A percentile compares a stretch with the other conserved stretches of the same genome.
These are phyloP conservation scores for Tylopilus sp. DNA, from an alignment of 1,284 basidiomycete species.

Conservation along the genomic window DNA sequence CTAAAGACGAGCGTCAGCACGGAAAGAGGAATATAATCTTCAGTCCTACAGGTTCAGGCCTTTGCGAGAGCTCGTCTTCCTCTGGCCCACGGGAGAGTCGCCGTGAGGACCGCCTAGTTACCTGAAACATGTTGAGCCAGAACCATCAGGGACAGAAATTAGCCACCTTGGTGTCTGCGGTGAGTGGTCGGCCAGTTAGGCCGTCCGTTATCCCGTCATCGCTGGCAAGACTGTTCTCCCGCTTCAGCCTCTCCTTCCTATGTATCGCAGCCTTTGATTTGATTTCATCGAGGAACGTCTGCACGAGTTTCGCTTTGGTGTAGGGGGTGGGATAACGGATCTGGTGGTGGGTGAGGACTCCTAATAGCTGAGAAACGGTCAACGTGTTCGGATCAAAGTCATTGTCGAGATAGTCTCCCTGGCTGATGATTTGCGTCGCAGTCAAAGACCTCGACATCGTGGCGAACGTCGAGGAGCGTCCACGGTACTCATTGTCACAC, in stretches of 20 bases:
- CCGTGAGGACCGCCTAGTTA: constrained; percentile 41
- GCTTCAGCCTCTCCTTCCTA: constrained; percentile 64
- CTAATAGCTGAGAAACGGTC: constrained; percentile 79
- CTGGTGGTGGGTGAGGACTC: constrained; percentile 81
- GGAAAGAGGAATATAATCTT: background rate
- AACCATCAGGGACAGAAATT: constrained; percentile 2
- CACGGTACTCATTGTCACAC: constrained; percentile 4
- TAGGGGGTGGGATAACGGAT: constrained; percentile 75
- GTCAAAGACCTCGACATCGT: constrained; percentile 67
- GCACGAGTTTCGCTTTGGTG: constrained; percentile 84
- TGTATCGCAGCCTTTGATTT: constrained; percentile 60
- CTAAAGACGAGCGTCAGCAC: constrained; percentile 34
- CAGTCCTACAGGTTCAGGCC: constrained; percentile 49
- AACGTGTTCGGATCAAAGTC: constrained; percentile 81
- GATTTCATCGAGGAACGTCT: constrained; percentile 77
- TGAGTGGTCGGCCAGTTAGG: constrained; percentile 64
- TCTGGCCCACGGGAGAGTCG: constrained; percentile 50
- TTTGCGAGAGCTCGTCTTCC: constrained; percentile 40
- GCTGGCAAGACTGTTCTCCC: constrained; percentile 68
- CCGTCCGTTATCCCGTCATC: constrained; percentile 80
- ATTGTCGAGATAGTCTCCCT: constrained; percentile 79
- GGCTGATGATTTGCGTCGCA: constrained; percentile 65
- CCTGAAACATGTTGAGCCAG: constrained; percentile 20
- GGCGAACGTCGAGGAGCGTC: constrained; percentile 19
- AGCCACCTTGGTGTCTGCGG: constrained; percentile 46